A percentile compares a stretch with the other conserved stretches of the same genome.
Evolutionary conservation across 2,329 filamentous ascomycete species (phyloP).

Genomic region (Fusarium transvaalense): DNA sequence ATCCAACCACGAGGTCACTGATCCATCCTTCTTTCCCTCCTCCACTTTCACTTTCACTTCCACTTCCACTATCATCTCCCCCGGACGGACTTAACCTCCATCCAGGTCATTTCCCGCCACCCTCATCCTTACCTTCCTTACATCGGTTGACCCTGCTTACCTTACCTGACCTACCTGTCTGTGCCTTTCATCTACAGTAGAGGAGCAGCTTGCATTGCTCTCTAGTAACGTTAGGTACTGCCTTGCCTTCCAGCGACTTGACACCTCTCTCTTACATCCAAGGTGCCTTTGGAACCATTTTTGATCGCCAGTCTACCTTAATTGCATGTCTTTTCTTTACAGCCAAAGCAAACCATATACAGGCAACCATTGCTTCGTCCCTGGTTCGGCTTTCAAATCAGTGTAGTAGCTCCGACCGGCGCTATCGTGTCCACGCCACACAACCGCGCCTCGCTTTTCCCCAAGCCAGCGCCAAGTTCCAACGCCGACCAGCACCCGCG

Average conservation of each 20-base stretch:
- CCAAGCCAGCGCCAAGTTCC: conserved; percentile 23
- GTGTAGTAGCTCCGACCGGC: conserved; percentile 37
- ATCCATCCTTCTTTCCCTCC: conserved; percentile 26
- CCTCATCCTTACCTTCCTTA: conserved; percentile 31
- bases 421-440: conserved; percentile 47
- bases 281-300: neutral
- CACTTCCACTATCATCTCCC: conserved; percentile 26
- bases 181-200: conserved; percentile 6
- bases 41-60: conserved; percentile 30
- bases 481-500: conserved; percentile 24
- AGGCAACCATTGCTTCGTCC: conserved; percentile 10
- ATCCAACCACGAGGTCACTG: conserved; percentile 38
- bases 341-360: conserved; percentile 2
- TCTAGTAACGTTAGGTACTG: too few species aligned
- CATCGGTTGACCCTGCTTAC: conserved; percentile 6
- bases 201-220: conserved; percentile 1
- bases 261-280: conserved; percentile 17
- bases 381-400: conserved; percentile 33
- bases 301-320: neutral
- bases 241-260: conserved; percentile 5
- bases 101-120: conserved; percentile 41
- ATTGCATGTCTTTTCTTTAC: conserved; percentile 10
- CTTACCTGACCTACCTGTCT: conserved; percentile 7
- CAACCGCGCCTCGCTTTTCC: conserved; percentile 41
- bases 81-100: conserved; percentile 36